Evolutionary conservation across 176 grass and related monocot genomes (phyloP), one percentile per base, ranked within the genome.

Genomic region (Triticum dicoccoides): DNA sequence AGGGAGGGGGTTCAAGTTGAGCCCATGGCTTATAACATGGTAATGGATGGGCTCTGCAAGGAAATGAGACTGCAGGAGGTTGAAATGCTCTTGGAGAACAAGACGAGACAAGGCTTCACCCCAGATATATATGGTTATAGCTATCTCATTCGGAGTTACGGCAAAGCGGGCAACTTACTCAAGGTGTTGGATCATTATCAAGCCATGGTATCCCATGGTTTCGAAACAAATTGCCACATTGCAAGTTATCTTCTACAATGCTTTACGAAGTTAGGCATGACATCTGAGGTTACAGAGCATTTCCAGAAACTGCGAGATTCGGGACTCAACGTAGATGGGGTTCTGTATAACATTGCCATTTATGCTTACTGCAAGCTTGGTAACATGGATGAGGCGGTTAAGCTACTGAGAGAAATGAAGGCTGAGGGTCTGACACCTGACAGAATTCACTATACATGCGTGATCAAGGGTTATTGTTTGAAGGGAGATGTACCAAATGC

Each of bases 291-390:
- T 86, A 78, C 87, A 23, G 45, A 33, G 66, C 35, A 81, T 78
- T 98, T 93, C 77, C 54, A 89, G 37, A 90, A 82, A 65, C 88
- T 95, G 77, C 92, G 83, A 80, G 86, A 88, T 54, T 93, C 75
- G 37, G 93, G 91, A 45, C 27, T 95, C 49, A 39, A 45, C 47
- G 39, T 87, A 17, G 95, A 98, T 73, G 76, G 76, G 25, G 86
- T 98, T n/a, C 71, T 98, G 64, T 98, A 92, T 84, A 95, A 92
- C 81, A 90, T 93, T 84, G 85, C 67, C 5, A 89, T 98, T 34
- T 73, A 90, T 83, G 85, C 91, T 82, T 75, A 85, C 62, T 95
- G 93, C 87, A 89, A 86, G 80, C 70, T 87, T 49, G 91, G 95
- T 13, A 80, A 85, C 17, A 77, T 95, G 88, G 84, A 45, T 65